Conservation (phyloP, 805 yeast genomes). For the Candida ortonii region DNA sequence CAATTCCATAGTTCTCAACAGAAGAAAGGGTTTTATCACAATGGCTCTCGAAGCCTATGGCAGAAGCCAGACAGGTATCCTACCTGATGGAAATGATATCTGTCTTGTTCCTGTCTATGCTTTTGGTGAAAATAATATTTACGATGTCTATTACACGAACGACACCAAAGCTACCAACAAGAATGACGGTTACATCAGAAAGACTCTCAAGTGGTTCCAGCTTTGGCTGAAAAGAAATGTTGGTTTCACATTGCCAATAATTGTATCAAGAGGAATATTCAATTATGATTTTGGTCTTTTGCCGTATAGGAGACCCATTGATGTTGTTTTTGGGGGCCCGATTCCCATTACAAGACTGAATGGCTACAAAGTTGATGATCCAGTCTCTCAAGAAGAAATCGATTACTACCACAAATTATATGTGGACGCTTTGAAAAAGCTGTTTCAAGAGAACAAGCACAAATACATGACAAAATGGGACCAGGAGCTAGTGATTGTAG, state of each 20-base stretch:
- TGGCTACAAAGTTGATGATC: slow-evolving; percentile 26
- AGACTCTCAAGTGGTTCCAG: slow-evolving; percentile 55
- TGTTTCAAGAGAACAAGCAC: slow-evolving; percentile 66
- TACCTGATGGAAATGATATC: slow-evolving; percentile 51
- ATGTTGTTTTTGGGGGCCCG: slow-evolving; percentile 73
- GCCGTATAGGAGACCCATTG: slow-evolving; percentile 79
- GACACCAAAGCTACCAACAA: slow-evolving; percentile 10
- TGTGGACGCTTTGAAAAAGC: slow-evolving; percentile 54
- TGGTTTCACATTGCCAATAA: slow-evolving; percentile 87
- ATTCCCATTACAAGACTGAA: slow-evolving; percentile 34
- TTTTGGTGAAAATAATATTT: slow-evolving; percentile 80
- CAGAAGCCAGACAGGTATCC: slow-evolving; percentile 6
- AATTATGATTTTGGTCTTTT: slow-evolving; percentile 88
- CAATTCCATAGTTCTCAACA: slow-evolving; percentile 66
- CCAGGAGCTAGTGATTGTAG: slow-evolving; percentile 45
- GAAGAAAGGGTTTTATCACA: slow-evolving; percentile 85
- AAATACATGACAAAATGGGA: slow-evolving; percentile 47
- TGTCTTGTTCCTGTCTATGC: slow-evolving; percentile 83
- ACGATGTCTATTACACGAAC: slow-evolving; percentile 38
- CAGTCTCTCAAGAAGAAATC: slow-evolving; percentile 43
- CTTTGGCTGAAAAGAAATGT: slow-evolving; percentile 63
- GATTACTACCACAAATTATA: slow-evolving; percentile 73
- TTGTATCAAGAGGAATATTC: slow-evolving; percentile 89
- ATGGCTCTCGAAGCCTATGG: slow-evolving; percentile 64
- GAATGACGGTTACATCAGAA: slow-evolving; percentile 31